Evolutionary conservation across 352 stramenopile species (phyloP), one percentile per base, ranked within the genome.

Genomic region (Phytophthora citrophthora): DNA sequence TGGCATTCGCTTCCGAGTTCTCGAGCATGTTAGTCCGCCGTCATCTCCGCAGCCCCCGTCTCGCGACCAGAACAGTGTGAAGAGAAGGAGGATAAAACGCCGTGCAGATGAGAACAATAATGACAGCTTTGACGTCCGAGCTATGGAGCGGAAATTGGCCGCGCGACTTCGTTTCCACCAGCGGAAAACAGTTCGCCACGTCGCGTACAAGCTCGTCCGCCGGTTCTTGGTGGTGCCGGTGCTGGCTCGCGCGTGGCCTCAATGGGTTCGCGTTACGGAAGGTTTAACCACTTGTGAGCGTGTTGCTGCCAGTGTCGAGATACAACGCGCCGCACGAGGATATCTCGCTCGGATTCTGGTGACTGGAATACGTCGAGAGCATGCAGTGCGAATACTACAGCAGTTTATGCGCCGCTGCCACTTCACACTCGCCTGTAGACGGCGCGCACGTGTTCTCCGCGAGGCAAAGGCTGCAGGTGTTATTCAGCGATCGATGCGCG

Each of bases 1-100:
- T 24, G 70, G 72, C 20, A 88, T 88, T 40, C 58, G 59, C 24
- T 93, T 90, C 53, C 75, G 67, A 10, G 59, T 90, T 16, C 70
- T 93, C 9, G 80, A 93, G 61, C 75, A 68, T 23, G 72, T 91
- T 4, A 55, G 24, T 16, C 47, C 64, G 27, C 62, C 70, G 5
- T 56, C 55, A 5, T 49, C 51, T 4, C 27, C 61, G 5, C 52
- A 31, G 24, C 48, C 54, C 1, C 34, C 18, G 18, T 49, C 34
- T 38, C 29, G 27, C 26, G 9, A 49, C 39, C 26, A 46, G 71
- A 20, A 48, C 20, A 10, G n/a, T 48, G 34, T 47, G 4, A 64
- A 68, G 29, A 36, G 48, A 20, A 62, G 36, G 44, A 63, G 47
- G 24, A 16, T 61, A 20, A 59, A 38, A 13, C 63, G 46, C 3